Evolutionary conservation across 2,329 filamentous ascomycete species (phyloP), one percentile per base, ranked within the genome.

Genomic region (Pseudogymnoascus sp.): DNA sequence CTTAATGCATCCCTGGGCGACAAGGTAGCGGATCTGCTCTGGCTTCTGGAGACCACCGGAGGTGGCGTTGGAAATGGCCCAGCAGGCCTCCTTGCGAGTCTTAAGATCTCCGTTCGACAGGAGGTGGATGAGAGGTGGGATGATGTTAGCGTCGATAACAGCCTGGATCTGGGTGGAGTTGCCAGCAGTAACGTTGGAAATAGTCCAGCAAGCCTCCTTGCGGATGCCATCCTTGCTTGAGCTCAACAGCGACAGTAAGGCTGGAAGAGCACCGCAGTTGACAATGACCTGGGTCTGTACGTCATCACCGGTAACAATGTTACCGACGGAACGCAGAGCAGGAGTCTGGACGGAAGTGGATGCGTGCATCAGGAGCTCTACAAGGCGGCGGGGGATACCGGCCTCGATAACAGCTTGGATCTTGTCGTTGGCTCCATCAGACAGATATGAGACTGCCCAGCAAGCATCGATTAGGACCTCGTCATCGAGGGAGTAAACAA

Each of bases 141-240:
- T 95, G 73, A 99, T 96, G 79, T 96, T 95, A 72, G 93, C 93
- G 73, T 99, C 95, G 71, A 99, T 89, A 63, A 99, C 95, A 8
- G 92, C 82, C 81, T 99, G 95, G 71, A 99, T 99, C 79, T 99
- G 95, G 64, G 89, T 91, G 38, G 93, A 96, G 82, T 99, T 99
- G 66, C 95, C 95, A 65, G 95, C 95, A 33, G 95, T 99, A 73
- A 99, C 91, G 83, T 99, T 99, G 75, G 93, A 97, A 71, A 99
- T 99, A 61, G 95, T 99, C 95, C 95, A 99, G 86, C 95, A 99
- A 29, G 95, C 95, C 78, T 99, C 95, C 83, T 99, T 99, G 69
- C 95, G 91, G 69, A 99, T 99, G 26, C 95, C 95, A 73, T 99
- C 95, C 84, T 99, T 99, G 73, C 91, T 95, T 37, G 93, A 97